Conservation (phyloP, 139 green algal genomes). For the Tetraselmis chui region DNA sequence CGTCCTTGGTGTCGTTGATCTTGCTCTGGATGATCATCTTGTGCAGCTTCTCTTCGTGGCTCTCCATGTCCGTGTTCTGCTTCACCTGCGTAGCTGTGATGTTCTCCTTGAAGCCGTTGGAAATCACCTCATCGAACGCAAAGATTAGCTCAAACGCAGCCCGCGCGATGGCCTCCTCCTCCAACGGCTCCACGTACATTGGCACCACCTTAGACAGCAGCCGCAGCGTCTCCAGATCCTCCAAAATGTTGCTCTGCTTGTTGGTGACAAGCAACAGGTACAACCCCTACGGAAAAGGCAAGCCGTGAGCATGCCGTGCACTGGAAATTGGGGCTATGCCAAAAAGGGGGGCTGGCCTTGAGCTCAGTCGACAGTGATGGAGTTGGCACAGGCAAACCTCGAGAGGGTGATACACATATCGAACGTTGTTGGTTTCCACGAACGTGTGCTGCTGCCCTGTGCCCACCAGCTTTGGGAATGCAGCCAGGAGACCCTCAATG, state of each 20-base stretch:
- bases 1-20: constrained; percentile 79
- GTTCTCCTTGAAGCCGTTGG: constrained; percentile 86
- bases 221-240: constrained; percentile 96
- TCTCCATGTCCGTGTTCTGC: constrained; percentile 98
- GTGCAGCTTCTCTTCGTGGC: constrained; percentile 97
- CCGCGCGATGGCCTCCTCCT: constrained; percentile 75
- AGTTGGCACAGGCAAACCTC: constrained; percentile 70
- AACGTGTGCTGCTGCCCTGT: constrained; percentile 97
- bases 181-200: constrained; percentile 71
- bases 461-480: constrained; percentile 96
- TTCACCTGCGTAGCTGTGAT: constrained; percentile 78
- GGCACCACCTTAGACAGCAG: constrained; percentile 93
- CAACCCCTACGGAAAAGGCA: constrained; percentile 72
- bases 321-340: too few species aligned
- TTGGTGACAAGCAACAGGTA: constrained; percentile 98
- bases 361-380: too few species aligned
- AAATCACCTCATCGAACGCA: constrained; percentile 98
- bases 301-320: too few species aligned
- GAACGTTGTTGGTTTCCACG: constrained; percentile 98
- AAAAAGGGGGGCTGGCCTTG: too few species aligned
- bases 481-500: constrained; percentile 95
- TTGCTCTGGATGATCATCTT: constrained; percentile 97
- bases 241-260: constrained; percentile 96
- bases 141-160: constrained; percentile 97
- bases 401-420: constrained; percentile 98